phyloP scores from a whole-genome alignment of 2,329 filamentous ascomycete species.

The Phialophora tarda region DNA sequence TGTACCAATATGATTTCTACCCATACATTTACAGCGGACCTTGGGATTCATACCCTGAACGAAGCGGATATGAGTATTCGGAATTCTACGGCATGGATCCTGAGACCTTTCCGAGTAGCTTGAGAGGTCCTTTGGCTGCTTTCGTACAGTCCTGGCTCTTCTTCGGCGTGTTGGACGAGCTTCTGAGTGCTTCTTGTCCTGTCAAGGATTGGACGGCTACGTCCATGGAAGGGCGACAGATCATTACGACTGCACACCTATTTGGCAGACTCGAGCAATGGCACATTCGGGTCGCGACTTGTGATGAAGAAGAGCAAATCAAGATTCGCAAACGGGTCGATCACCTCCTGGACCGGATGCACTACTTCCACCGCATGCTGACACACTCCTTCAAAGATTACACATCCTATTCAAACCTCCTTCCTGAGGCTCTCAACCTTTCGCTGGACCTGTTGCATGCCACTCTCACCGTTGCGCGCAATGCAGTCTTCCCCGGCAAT shows the following conservation, averaged over 20 bases:
- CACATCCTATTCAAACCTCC: not conserved
- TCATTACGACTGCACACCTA: not conserved
- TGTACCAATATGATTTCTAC: not conserved
- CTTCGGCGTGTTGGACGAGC: conserved; percentile 5
- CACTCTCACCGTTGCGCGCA: conserved; percentile 1
- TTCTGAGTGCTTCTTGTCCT: not conserved
- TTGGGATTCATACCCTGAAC: not conserved
- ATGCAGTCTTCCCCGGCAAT: not conserved
- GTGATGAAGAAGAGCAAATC: not conserved
- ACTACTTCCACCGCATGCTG: not conserved
- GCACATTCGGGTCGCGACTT: not conserved
- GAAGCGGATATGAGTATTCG: not conserved
- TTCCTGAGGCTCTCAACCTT: not conserved
- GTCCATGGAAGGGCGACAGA: not conserved
- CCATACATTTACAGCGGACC: not conserved
- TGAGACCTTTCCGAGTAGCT: not conserved
- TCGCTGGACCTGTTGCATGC: conserved; percentile 1
- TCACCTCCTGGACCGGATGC: not conserved
- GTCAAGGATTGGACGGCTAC: conserved; percentile 3
- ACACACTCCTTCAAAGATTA: not conserved
- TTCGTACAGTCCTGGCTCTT: conserved; percentile 12
- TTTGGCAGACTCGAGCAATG: not conserved
- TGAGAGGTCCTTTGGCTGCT: not conserved
- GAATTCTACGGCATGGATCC: not conserved
- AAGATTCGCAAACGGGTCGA: not conserved